These are phyloP conservation scores for Melastoma candidum DNA, from an alignment of 441 rosid species.

Conservation along the genomic window DNA sequence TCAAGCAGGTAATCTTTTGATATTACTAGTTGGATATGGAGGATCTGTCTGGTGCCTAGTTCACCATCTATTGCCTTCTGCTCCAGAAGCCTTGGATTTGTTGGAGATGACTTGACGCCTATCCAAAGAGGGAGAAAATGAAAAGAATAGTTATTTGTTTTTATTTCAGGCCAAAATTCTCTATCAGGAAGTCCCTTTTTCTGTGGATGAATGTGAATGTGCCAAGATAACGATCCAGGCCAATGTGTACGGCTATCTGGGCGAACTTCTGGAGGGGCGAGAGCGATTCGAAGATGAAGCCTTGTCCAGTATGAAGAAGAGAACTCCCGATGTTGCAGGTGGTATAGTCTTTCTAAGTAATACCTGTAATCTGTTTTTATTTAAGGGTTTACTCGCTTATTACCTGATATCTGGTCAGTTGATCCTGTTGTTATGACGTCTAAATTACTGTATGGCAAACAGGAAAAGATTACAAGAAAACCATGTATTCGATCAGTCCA, in stretches of 20 bases:
- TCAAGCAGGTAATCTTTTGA: conserved; percentile 54
- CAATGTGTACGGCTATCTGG: conserved; percentile 81
- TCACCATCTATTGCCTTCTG: no score
- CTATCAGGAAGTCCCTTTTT: conserved; percentile 56
- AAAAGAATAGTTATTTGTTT: background rate
- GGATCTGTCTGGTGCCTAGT: no score
- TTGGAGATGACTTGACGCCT: no score
- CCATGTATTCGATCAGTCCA: conserved; percentile 3
- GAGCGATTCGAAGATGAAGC: conserved; percentile 81
- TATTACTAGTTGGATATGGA: background rate
- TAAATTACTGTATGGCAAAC: conserved; percentile 12
- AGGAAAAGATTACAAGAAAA: conserved; percentile 2
- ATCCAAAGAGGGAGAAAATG: no score
- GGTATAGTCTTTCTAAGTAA: conserved; percentile 24
- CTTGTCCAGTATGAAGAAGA: conserved; percentile 26
- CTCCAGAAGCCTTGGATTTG: no score
- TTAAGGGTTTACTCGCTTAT: no score
- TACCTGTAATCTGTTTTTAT: conserved; percentile 13
- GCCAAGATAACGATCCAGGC: conserved; percentile 75
- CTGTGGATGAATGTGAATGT: conserved; percentile 71
- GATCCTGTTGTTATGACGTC: background rate
- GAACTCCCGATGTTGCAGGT: conserved; percentile 2
- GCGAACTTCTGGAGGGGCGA: conserved; percentile 82
- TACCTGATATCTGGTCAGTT: background rate
- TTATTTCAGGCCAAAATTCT: conserved; percentile 82